These are phyloP conservation scores for Lentinus tigrinus DNA, from an alignment of 768 basidiomycete species.

Conservation along the genomic window DNA sequence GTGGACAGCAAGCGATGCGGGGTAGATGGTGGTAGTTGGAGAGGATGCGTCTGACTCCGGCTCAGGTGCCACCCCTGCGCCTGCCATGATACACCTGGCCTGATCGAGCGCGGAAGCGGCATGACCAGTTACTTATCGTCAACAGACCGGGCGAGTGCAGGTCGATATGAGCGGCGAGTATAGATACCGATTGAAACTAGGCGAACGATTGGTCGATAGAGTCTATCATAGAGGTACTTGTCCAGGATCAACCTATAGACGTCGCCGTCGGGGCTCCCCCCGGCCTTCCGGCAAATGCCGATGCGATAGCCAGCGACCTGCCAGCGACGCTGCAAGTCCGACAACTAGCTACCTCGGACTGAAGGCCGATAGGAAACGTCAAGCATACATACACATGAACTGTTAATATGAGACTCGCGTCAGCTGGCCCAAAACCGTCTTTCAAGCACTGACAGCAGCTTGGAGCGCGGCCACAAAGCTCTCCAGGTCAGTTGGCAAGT, in stretches of 20 bases:
- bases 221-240: too few species aligned
- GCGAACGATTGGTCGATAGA: background rate
- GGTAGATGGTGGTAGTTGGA: conserved; percentile 3
- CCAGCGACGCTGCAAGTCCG: too few species aligned
- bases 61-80: background rate
- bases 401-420: too few species aligned
- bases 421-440: background rate
- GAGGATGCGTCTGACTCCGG: background rate
- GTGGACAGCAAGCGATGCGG: background rate
- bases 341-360: too few species aligned
- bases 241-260: too few species aligned
- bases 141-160: background rate
- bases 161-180: too few species aligned
- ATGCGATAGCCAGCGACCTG: too few species aligned
- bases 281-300: too few species aligned
- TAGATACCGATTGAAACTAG: background rate
- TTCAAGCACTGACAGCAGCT: background rate
- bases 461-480: conserved; percentile 17
- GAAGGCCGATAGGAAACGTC: too few species aligned
- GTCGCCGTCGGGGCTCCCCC: too few species aligned
- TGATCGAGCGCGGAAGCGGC: conserved; percentile 7
- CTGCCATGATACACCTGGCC: background rate
- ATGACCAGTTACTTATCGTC: background rate
- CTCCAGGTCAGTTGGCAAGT: conserved; percentile 22
- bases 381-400: too few species aligned